Evolutionary conservation across 805 yeast species (phyloP).

Genomic region (Kluyveromyces starmeri): DNA sequence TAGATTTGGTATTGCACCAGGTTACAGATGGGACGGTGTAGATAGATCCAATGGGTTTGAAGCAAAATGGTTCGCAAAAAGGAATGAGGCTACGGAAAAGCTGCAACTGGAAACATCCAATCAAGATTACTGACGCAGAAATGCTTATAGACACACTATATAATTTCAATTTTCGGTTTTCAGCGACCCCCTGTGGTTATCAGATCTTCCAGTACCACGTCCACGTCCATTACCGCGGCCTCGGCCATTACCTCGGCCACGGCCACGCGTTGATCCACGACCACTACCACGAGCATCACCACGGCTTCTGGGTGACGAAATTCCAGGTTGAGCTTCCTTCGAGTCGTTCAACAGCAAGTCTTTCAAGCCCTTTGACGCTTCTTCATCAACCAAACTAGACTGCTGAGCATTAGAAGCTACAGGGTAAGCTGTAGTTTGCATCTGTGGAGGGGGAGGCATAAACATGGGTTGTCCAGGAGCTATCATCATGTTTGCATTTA

Average conservation of each 20-base stretch:
- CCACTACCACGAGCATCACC: background rate
- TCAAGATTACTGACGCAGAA: constrained; percentile 28
- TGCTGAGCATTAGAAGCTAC: constrained; percentile 10
- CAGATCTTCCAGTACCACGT: background rate
- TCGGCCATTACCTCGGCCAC: background rate
- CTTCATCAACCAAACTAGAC: background rate
- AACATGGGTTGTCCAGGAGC: no score
- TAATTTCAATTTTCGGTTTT: no score
- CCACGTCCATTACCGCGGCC: constrained; percentile 2
- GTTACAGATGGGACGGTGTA: constrained; percentile 86
- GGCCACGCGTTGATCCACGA: background rate
- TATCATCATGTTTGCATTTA: no score
- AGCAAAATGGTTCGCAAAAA: constrained; percentile 42
- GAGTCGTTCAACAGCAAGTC: background rate
- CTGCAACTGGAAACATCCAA: constrained; percentile 31
- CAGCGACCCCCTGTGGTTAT: background rate
- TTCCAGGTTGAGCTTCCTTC: no score
- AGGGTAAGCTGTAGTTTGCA: no score
- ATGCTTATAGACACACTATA: no score
- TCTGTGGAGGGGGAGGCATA: no score
- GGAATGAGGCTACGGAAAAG: constrained; percentile 29
- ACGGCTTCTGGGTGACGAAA: no score
- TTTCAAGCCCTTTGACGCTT: background rate
- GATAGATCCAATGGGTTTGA: constrained; percentile 89
- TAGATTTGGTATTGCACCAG: constrained; percentile 70